These are phyloP conservation scores for Setomelanomma holmii DNA, from an alignment of 2,329 filamentous ascomycete species.

Conservation along the genomic window DNA sequence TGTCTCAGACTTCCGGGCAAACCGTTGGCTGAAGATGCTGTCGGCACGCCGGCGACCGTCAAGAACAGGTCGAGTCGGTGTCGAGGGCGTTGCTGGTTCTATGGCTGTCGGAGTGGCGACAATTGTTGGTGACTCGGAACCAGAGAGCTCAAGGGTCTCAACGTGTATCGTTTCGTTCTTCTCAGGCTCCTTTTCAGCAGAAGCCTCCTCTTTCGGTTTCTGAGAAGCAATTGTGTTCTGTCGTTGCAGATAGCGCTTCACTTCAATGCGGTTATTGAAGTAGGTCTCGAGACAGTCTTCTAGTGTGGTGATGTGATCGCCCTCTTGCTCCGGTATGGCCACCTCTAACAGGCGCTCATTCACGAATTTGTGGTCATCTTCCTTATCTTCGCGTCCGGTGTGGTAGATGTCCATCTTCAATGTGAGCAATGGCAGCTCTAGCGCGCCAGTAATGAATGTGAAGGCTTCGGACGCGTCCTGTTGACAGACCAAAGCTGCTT, in stretches of 20 bases:
- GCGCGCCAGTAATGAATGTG: slow-evolving; percentile 87
- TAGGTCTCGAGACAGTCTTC: slow-evolving; percentile 94
- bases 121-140: slow-evolving; percentile 44
- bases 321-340: slow-evolving; percentile 77
- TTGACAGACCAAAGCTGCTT: slow-evolving; percentile 77
- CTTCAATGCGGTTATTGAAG: slow-evolving; percentile 93
- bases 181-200: slow-evolving; percentile 33
- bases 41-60: slow-evolving; percentile 53
- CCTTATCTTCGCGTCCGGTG: slow-evolving; percentile 80
- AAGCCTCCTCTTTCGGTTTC: slow-evolving; percentile 39
- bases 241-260: slow-evolving; percentile 75
- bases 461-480: slow-evolving; percentile 98
- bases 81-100: slow-evolving; percentile 31
- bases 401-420: slow-evolving; percentile 96
- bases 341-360: slow-evolving; percentile 91
- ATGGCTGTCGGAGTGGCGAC: slow-evolving; percentile 41
- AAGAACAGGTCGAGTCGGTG: slow-evolving; percentile 33
- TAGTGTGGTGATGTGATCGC: slow-evolving; percentile 75
- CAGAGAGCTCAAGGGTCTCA: slow-evolving; percentile 52
- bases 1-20: slow-evolving; percentile 48
- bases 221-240: slow-evolving; percentile 64
- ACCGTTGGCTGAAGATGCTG: slow-evolving; percentile 59
- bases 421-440: slow-evolving; percentile 86
- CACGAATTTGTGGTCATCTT: slow-evolving; percentile 92
- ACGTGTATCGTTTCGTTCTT: slow-evolving; percentile 52